A percentile compares a stretch with the other conserved stretches of the same genome.
These are phyloP conservation scores for Phytopythium vexans DNA, from an alignment of 352 stramenopile genomes.

Conservation along the genomic window DNA sequence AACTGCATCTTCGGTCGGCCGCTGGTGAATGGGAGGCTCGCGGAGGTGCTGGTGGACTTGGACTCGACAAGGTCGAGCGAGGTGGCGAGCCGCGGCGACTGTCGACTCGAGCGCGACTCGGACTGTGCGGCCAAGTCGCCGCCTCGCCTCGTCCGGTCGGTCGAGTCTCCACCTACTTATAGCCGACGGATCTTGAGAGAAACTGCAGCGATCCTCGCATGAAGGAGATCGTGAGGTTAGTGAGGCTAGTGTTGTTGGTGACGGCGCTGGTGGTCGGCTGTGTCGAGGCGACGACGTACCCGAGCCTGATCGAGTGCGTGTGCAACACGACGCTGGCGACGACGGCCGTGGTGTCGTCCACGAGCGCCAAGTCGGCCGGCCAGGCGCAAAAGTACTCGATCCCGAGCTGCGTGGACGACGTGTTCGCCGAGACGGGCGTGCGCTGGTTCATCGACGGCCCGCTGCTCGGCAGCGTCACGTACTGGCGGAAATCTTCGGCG, in stretches of 20 bases:
- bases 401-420: conserved; percentile 68
- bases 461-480: conserved; percentile 44
- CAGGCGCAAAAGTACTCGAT: conserved; percentile 54
- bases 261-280: too few species aligned
- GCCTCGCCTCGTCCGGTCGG: too few species aligned
- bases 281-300: conserved; percentile 35
- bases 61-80: too few species aligned
- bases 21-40: too few species aligned
- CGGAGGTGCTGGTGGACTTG: too few species aligned
- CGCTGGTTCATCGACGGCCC: conserved; percentile 80
- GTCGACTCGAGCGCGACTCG: too few species aligned
- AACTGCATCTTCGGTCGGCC: conserved; percentile 85
- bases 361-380: conserved; percentile 19
- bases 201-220: too few species aligned
- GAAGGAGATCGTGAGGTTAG: too few species aligned
- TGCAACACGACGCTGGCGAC: conserved; percentile 68
- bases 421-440: conserved; percentile 78
- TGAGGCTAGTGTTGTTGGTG: neutral
- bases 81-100: too few species aligned
- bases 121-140: too few species aligned
- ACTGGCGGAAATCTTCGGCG: conserved; percentile 43
- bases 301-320: conserved; percentile 70
- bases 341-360: conserved; percentile 45
- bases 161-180: too few species aligned
- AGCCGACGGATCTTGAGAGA: too few species aligned